These are phyloP conservation scores for Tylopilus sp. DNA, from an alignment of 768 basidiomycete species.

Conservation along the genomic window DNA sequence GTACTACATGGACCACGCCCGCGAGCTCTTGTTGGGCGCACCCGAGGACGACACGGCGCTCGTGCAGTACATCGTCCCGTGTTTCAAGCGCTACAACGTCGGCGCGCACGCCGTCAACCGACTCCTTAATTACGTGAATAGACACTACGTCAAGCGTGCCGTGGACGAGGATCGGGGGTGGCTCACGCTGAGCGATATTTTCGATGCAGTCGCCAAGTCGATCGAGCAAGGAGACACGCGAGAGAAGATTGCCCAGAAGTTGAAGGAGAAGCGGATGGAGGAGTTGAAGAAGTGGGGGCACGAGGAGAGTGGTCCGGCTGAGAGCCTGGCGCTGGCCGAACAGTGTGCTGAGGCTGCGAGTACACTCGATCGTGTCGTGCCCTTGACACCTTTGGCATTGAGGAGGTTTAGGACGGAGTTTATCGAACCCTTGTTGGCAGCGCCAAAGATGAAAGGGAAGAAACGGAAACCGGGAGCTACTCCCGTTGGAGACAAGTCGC, in stretches of 20 bases:
- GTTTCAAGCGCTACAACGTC: slow-evolving; percentile 65
- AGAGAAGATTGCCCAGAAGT: slow-evolving; percentile 53
- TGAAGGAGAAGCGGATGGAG: slow-evolving; percentile 55
- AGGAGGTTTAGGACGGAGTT: slow-evolving; percentile 72
- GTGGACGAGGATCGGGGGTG: slow-evolving; percentile 78
- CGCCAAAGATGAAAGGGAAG: slow-evolving; percentile 58
- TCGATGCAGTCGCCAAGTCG: slow-evolving; percentile 56
- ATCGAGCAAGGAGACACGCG: slow-evolving; percentile 51
- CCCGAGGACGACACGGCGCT: slow-evolving; percentile 65
- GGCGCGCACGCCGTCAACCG: slow-evolving; percentile 68
- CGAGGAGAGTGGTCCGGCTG: slow-evolving; percentile 45
- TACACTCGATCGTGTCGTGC: slow-evolving; percentile 59
- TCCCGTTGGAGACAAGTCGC: slow-evolving; percentile 34
- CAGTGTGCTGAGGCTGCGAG: slow-evolving; percentile 75
- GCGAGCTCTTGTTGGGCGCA: slow-evolving; percentile 58
- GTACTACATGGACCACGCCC: slow-evolving; percentile 60
- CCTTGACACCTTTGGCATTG: slow-evolving; percentile 59
- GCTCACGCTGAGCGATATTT: slow-evolving; percentile 63
- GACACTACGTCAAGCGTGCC: slow-evolving; percentile 72
- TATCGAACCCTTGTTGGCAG: slow-evolving; percentile 62
- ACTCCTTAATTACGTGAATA: slow-evolving; percentile 68
- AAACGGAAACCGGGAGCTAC: slow-evolving; percentile 50
- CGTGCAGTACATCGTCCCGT: slow-evolving; percentile 66
- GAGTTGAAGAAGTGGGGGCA: slow-evolving; percentile 76
- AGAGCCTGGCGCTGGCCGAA: slow-evolving; percentile 54